Conservation (phyloP, 1,284 basidiomycete species). For the Schizophyllum amplum region DNA sequence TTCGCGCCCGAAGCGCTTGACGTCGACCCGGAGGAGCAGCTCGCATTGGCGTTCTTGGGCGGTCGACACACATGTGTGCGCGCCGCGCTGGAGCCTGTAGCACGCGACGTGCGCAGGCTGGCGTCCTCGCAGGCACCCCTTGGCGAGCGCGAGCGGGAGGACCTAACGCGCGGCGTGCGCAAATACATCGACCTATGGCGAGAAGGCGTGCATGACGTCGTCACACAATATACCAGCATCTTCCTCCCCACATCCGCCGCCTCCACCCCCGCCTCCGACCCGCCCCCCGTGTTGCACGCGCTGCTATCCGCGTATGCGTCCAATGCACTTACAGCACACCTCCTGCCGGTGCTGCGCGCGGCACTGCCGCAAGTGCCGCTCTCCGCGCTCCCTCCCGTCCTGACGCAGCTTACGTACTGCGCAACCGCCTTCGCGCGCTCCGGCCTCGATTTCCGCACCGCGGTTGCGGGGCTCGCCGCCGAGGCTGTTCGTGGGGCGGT, state of each 20-base stretch:
- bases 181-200: slow-evolving; percentile 89
- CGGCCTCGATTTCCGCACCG: slow-evolving; percentile 75
- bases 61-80: slow-evolving; percentile 34
- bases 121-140: slow-evolving; percentile 15
- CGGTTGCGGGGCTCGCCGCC: slow-evolving; percentile 58
- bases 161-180: slow-evolving; percentile 72
- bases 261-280: slow-evolving; percentile 11
- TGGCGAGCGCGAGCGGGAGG: slow-evolving; percentile 51
- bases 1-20: slow-evolving; percentile 25
- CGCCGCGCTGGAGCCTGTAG: slow-evolving; percentile 27
- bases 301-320: slow-evolving; percentile 49
- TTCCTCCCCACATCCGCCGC: slow-evolving; percentile 57
- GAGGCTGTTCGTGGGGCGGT: slow-evolving; percentile 58
- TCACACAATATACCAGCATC: slow-evolving; percentile 84
- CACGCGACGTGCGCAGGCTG: slow-evolving; percentile 26
- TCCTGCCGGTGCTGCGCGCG: slow-evolving; percentile 54
- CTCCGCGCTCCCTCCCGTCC: slow-evolving; percentile 68
- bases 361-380: slow-evolving; percentile 49
- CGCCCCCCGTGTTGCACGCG: slow-evolving; percentile 27
- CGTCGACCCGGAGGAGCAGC: slow-evolving; percentile 33
- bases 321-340: slow-evolving; percentile 38
- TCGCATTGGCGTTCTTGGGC: slow-evolving; percentile 34
- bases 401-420: slow-evolving; percentile 90
- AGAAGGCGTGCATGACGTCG: slow-evolving; percentile 86
- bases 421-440: slow-evolving; percentile 86